Evolutionary conservation across 495 filamentous ascomycete species (phyloP).

Genomic region (Xylaria longipes): DNA sequence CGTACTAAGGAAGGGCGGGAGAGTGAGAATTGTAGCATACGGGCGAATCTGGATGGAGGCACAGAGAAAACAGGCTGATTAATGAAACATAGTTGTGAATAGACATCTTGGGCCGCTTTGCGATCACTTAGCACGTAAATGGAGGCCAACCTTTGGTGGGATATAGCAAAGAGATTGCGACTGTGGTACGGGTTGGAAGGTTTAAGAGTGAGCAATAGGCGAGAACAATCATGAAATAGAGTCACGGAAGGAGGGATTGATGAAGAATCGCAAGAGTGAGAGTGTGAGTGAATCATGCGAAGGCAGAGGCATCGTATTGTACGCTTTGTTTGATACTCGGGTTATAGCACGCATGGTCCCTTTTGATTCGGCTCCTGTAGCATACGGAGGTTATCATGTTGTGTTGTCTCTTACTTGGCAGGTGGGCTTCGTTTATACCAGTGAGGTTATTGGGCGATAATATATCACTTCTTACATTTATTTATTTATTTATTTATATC

Average conservation of each 20-base stretch:
- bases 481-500: not conserved
- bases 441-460: not conserved
- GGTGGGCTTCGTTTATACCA: constrained; percentile 1
- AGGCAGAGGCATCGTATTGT: not conserved
- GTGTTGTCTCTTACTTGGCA: not conserved
- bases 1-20: constrained; percentile 28
- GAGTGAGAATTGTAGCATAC: not conserved
- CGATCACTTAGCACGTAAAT: not conserved
- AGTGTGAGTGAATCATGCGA: not conserved
- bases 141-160: not conserved
- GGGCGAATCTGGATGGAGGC: not conserved
- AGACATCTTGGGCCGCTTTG: not conserved
- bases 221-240: not conserved
- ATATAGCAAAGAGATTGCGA: not conserved
- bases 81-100: constrained; percentile 12
- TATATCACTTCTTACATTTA: not conserved
- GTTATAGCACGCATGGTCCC: constrained; percentile 2
- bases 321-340: constrained; percentile 6
- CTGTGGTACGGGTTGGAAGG: not conserved
- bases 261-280: not conserved
- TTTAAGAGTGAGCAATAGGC: not conserved
- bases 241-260: not conserved
- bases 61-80: not conserved
- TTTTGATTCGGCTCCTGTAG: not conserved
- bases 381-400: not conserved